Evolutionary conservation across 331 rosid species (phyloP), one percentile per base, ranked within the genome.

Genomic region (Malus hybrid): DNA sequence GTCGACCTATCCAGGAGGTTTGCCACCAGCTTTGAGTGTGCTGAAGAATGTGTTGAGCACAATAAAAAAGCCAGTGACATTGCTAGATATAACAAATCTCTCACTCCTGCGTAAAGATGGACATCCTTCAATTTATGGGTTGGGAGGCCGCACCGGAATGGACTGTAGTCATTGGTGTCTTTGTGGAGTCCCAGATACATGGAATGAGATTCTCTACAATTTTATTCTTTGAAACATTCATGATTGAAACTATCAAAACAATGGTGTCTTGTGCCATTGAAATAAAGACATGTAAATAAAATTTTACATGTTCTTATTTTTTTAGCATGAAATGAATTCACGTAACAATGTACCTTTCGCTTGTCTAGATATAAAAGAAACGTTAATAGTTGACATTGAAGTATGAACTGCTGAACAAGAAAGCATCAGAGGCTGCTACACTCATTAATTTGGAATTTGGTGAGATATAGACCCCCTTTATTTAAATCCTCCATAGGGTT

Each of bases 91-190:
- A 61, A 94, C 99, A 55, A 76, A 77, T 11, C 85, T 92, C 36
- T 94, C 99, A 1, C 80, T 92, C 39, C 86, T 94, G 10, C 79
- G 97, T 19, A 92, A 90, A 78, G 99, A 95, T 72, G 99, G 90
- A 0, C 99, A 95, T 46, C 99, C 99, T 74, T 95, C 99, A 0
- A 70, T 75, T 33, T 95, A 89, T 80, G 99, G 97, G 12, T 77
- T 90, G 9, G 74, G 39, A 28, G 96, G 93, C 9, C 15, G 39
- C n/a, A 73, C 78, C 0, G 84, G 77, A 72, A 73, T 86, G 86
- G 99, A 95, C 2, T 95, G 97, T 48, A 92, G 91, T 67, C 99
- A 95, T 75, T 95, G 99, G 99, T 95, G 99, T 68, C 96, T 95
- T 2, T 46, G 91, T 11, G 99, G 97, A 8, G 97, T 95, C 79